Evolutionary conservation across 352 stramenopile species (phyloP).

Genomic region (Phytophthora colocasiae): DNA sequence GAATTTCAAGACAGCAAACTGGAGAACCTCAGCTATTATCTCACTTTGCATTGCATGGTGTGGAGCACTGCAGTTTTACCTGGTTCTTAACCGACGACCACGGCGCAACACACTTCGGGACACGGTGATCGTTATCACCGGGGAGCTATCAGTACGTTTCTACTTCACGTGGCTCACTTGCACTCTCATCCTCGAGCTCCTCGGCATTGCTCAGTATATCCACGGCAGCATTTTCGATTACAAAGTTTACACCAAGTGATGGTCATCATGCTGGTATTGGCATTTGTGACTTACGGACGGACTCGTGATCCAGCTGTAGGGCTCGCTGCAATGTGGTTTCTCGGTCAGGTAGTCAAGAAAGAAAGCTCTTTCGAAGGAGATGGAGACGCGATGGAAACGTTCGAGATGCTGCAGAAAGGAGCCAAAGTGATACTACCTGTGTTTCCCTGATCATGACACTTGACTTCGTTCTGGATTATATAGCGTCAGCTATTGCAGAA

Average conservation of each 20-base stretch:
- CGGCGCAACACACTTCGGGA: neutral
- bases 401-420: constrained; percentile 35
- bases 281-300: constrained; percentile 32
- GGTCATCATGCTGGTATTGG: constrained; percentile 30
- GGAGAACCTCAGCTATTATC: neutral
- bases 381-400: constrained; percentile 8
- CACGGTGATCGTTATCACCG: neutral
- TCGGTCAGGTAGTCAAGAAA: constrained; percentile 31
- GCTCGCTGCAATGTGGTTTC: constrained; percentile 32
- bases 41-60: constrained; percentile 7
- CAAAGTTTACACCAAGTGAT: constrained; percentile 37
- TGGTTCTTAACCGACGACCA: constrained; percentile 5
- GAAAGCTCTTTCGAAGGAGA: constrained; percentile 12
- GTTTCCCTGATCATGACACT: neutral
- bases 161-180: constrained; percentile 45
- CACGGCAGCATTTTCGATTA: constrained; percentile 36
- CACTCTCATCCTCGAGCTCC: constrained; percentile 27
- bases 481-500: no score
- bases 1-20: neutral
- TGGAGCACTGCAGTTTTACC: constrained; percentile 15
- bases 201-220: constrained; percentile 35
- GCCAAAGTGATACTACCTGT: neutral
- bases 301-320: constrained; percentile 34
- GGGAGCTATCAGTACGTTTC: constrained; percentile 1
- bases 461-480: neutral